These are phyloP conservation scores for Phascolomyces articulosus DNA, from an alignment of 371 early-diverging fungal species.

Conservation along the genomic window DNA sequence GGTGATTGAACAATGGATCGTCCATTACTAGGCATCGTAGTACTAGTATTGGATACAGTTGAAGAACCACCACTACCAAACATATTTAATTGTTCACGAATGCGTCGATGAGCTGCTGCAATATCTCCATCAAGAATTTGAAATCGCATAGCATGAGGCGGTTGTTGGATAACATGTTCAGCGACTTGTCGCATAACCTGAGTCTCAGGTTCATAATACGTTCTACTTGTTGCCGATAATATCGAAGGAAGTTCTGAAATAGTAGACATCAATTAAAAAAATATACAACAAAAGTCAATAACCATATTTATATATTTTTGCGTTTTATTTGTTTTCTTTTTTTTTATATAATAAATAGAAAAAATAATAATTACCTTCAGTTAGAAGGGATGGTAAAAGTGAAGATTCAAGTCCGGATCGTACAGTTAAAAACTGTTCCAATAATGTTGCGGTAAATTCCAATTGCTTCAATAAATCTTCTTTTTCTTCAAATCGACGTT, in stretches of 20 bases:
- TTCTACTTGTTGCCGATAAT: conserved; percentile 21
- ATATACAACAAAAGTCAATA: no score
- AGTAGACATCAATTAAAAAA: background rate
- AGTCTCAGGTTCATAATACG: conserved; percentile 5
- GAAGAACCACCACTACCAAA: conserved; percentile 7
- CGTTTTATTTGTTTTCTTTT: no score
- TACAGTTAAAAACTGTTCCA: conserved; percentile 41
- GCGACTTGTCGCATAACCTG: conserved; percentile 23
- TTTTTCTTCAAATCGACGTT: conserved; percentile 33
- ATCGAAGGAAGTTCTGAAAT: conserved; percentile 31
- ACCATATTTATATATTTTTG: background rate
- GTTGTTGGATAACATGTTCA: conserved; percentile 31
- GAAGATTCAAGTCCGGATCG: conserved; percentile 26
- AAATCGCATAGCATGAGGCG: conserved; percentile 37
- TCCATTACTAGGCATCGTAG: no score
- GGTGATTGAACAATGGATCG: conserved; percentile 13
- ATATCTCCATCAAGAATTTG: conserved; percentile 32
- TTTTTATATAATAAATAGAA: no score
- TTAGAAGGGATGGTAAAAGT: conserved; percentile 32
- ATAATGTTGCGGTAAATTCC: conserved; percentile 30
- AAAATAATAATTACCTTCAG: conserved; percentile 39
- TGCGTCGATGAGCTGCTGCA: conserved; percentile 36
- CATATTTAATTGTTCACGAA: conserved; percentile 32
- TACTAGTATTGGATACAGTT: no score
- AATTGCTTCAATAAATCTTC: conserved; percentile 40